phyloP scores from a whole-genome alignment of 139 green algal species.

The Tetraselmis chui region DNA sequence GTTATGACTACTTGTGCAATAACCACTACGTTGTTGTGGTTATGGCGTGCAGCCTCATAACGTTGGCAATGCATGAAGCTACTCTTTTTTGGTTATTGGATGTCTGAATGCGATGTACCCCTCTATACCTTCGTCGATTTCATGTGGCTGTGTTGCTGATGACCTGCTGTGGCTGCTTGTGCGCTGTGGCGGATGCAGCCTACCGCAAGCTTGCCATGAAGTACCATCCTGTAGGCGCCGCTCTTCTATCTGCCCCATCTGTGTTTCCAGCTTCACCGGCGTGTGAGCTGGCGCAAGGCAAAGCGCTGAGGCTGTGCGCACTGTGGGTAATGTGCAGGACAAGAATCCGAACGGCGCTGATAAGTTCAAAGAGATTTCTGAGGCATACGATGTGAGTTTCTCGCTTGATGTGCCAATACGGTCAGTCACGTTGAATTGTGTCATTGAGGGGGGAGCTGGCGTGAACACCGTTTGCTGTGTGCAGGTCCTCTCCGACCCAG shows the following conservation, averaged over 20 bases:
- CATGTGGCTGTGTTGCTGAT: no score
- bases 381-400: conserved; percentile 76
- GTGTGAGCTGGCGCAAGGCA: no score
- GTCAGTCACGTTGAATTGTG: no score
- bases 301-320: no score
- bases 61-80: neutral
- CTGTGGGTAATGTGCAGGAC: conserved; percentile 61
- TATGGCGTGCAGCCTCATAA: neutral
- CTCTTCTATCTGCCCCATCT: no score
- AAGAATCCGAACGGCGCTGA: conserved; percentile 65
- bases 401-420: no score
- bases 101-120: neutral
- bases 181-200: conserved; percentile 35
- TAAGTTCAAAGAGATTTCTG: conserved; percentile 83
- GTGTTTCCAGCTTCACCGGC: no score
- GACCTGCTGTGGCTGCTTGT: neutral
- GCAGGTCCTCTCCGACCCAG: conserved; percentile 70
- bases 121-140: neutral
- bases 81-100: neutral
- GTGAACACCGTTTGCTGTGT: no score
- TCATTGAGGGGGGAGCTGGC: neutral
- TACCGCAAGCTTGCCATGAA: conserved; percentile 82
- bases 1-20: no score
- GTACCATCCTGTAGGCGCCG: conserved; percentile 50
- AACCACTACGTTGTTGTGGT: neutral